Percentiles rank a stretch among this genome's conserved stretches.
phyloP scores from a whole-genome alignment of 2,329 filamentous ascomycete species.

The Ceratocystis variospora region DNA sequence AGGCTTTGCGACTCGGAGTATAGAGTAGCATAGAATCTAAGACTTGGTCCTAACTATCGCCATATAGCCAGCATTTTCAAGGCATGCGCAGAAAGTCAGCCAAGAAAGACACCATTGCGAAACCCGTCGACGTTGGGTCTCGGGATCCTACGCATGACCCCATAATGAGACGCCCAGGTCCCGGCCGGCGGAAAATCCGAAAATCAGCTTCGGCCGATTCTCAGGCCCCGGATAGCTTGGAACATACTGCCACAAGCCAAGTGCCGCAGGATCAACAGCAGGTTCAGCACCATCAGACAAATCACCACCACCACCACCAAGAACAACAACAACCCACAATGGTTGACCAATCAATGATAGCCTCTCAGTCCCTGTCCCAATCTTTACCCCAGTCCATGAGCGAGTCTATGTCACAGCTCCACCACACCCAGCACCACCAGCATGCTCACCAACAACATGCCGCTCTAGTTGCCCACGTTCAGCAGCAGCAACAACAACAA shows the following conservation, averaged over 20 bases:
- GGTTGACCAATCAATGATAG: constrained; percentile 8
- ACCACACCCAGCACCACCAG: constrained; percentile 11
- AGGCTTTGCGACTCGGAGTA: background rate
- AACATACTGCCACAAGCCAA: background rate
- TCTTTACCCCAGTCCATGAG: background rate
- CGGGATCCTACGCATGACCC: constrained; percentile 41
- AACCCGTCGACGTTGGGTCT: background rate
- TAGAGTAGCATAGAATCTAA: background rate
- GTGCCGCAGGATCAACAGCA: background rate
- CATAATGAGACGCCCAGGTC: constrained; percentile 46
- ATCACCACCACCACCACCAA: background rate
- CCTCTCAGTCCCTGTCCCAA: background rate
- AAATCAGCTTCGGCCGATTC: constrained; percentile 29
- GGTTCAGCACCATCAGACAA: background rate
- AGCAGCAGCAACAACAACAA: constrained; percentile 9
- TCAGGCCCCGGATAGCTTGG: constrained; percentile 7
- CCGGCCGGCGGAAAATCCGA: constrained; percentile 40
- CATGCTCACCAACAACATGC: constrained; percentile 6
- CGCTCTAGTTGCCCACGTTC: background rate
- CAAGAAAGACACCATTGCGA: constrained; percentile 32
- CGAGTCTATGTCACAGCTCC: background rate
- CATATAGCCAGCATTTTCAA: constrained; percentile 46
- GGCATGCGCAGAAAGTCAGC: constrained; percentile 36
- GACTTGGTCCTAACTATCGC: background rate
- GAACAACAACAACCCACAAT: constrained; percentile 17